Evolutionary conservation across 2,329 filamentous ascomycete species (phyloP), one percentile per base, ranked within the genome.

Genomic region (Fusarium sp.): DNA sequence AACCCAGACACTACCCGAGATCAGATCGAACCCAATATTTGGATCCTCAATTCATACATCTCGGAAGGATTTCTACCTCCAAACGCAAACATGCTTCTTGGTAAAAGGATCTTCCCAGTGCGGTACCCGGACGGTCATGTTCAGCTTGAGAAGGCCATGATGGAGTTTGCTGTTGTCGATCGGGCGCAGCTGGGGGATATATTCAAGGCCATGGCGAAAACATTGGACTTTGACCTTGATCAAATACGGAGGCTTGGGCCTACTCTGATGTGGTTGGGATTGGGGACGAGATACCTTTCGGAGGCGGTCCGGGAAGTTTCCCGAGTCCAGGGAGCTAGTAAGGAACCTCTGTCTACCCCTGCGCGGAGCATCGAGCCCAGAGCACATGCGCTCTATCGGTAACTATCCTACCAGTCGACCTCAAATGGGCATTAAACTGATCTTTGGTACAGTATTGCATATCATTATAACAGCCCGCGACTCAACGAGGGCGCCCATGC

Each of bases 391-490:
- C 22, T 62, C 2, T 62, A 62, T 20, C 59, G 64, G 54, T 38
- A 57, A 57, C 5, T 10, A 22, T 6, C 11, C 8, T 0, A 13
- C 9, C 3, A n/a, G 29, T 18, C 6, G 11, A 27, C 3, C 24
- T 10, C 16, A 3, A 2, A n/a, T 29, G 20, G 1, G 3, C 1
- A 3, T 2, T 5, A 5, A 11, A 11, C 31, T 58, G 27, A 58
- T 18, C 3, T 3, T 3, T 7, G 4, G 4, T n/a, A 24, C 16
- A 58, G 54, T 0, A 64, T 67, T 45, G 60, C 65, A 10, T 67
- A 64, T 10, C 65, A 67, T 13, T 67, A 59, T 35, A 13, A 67
- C 18, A 67, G 65, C 24, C 52, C 24, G 3, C 31, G 40, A 20
- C 22, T 67, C 7, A 18, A 9, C 14, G 22, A 14, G 8, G 16